Base-by-base conservation (phyloP, 1,284 basidiomycete genomes). In the Rhodotorula glutinis region DNA sequence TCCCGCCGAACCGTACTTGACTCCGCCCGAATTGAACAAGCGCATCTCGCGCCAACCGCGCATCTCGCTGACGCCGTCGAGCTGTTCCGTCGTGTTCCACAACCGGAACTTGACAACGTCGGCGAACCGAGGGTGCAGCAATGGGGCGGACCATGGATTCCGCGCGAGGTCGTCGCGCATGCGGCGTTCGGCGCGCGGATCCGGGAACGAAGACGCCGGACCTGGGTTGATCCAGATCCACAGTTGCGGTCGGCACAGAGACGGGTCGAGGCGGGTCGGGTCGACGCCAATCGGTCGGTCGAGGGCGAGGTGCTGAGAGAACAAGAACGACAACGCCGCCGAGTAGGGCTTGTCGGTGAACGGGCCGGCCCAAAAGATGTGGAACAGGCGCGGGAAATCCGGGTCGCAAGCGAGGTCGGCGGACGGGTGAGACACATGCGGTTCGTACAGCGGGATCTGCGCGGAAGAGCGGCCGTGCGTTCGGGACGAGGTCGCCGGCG, bases 51-150 rank as follows among this genome's bases (percentile, higher is more conserved):
- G 82, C 91, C 91, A 92, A 75, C 90, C 88, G 59, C 88, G 82
- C 53, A 92, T 79, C 77, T 92, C 91, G 7, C 86, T 85, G 2
- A 91, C 82, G 47, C 87, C 86, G 72, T 92, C 91, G 49, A 92
- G 81, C 74, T 91, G 90, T 74, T 91, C 90, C 5, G 90, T 92
- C 46, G 91, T 92, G 77, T 92, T 92, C 90, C 90, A 92, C 75
- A 92, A 83, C 76, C 87, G 89, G 82, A 92, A 92, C 75, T 88
- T 85, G 77, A 92, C 86, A 25, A 89, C 83, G 67, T 90, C 87
- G 65, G 85, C 83, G 81, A 92, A 92, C 60, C 89, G 82, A 27
- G 84, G 84, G 77, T 92, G 88, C 23, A 92, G 80, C 81, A 92
- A 90, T 0, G 91, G 90, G 4, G 88, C 85, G 3, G 88, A 86